phyloP scores from a whole-genome alignment of 805 yeast species.

The Barnettozyma pratensis region DNA sequence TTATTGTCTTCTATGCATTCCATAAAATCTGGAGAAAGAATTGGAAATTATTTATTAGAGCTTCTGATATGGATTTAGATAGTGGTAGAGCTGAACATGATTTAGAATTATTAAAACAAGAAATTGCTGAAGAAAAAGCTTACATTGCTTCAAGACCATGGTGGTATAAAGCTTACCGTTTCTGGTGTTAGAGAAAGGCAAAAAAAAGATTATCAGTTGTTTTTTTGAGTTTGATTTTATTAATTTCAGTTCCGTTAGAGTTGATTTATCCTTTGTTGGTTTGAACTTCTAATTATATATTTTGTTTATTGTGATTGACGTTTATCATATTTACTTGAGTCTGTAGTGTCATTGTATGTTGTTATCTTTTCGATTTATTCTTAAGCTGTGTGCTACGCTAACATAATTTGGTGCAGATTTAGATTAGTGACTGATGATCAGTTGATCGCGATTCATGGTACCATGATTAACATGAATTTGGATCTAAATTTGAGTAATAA shows the following conservation, averaged over 20 bases:
- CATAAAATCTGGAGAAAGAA: constrained; percentile 41
- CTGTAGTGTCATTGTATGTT: no score
- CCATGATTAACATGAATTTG: no score
- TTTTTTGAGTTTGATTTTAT: not conserved
- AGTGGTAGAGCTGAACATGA: constrained; percentile 61
- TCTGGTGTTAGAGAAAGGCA: constrained; percentile 39
- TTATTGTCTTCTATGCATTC: constrained; percentile 31
- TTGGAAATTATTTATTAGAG: constrained; percentile 36
- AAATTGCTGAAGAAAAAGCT: constrained; percentile 54
- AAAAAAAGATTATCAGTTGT: not conserved
- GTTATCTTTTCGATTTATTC: no score
- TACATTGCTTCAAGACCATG: constrained; percentile 39
- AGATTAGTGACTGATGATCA: no score
- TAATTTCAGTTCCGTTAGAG: not conserved
- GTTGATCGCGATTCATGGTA: no score
- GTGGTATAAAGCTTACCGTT: constrained; percentile 43
- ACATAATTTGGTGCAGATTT: no score
- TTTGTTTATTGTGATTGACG: no score
- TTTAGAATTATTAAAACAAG: constrained; percentile 49
- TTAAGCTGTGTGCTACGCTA: no score
- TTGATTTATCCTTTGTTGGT: no score
- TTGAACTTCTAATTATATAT: no score
- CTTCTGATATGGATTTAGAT: constrained; percentile 51
- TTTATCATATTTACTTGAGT: no score
- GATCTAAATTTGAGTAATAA: no score